A percentile compares a stretch with the other conserved stretches of the same genome.
phyloP scores from a whole-genome alignment of 1,284 basidiomycete species.

The Sporisorium reilianum region DNA sequence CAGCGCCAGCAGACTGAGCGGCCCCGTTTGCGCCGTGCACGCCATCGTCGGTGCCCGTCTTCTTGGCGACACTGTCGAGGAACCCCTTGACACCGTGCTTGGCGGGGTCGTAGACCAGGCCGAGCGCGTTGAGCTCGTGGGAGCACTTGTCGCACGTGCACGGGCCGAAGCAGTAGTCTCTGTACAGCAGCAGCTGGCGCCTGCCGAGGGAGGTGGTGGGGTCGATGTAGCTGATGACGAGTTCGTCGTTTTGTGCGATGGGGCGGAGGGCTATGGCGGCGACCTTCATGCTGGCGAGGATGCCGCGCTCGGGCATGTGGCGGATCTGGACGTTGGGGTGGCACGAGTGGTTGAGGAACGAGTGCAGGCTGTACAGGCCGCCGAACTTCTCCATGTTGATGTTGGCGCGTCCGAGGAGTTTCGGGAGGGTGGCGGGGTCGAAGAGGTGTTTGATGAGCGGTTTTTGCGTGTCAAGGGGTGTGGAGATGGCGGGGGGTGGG shows the following conservation, averaged over 20 bases:
- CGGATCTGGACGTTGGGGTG: slow-evolving; percentile 80
- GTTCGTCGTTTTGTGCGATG: slow-evolving; percentile 80
- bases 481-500: slow-evolving; percentile 63
- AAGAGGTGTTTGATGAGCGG: slow-evolving; percentile 77
- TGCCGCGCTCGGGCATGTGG: slow-evolving; percentile 76
- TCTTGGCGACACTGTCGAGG: slow-evolving; percentile 26
- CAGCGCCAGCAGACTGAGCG: neutral
- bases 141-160: slow-evolving; percentile 76
- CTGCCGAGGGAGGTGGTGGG: slow-evolving; percentile 74
- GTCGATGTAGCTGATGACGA: slow-evolving; percentile 81
- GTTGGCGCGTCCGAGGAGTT: slow-evolving; percentile 82
- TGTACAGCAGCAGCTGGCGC: slow-evolving; percentile 75
- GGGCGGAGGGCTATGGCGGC: slow-evolving; percentile 77
- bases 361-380: slow-evolving; percentile 85
- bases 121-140: slow-evolving; percentile 72
- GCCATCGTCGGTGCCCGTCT: slow-evolving; percentile 8
- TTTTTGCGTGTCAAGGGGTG: slow-evolving; percentile 61
- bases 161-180: slow-evolving; percentile 65
- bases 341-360: slow-evolving; percentile 87
- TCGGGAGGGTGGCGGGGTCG: slow-evolving; percentile 79
- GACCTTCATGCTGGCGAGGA: slow-evolving; percentile 75
- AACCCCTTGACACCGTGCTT: slow-evolving; percentile 31
- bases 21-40: too few relatives aligned
- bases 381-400: slow-evolving; percentile 88
- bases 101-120: slow-evolving; percentile 19